These are phyloP conservation scores for Sphagnum fallax DNA, from an alignment of 228 moss, liverwort and hornwort species.

Conservation along the genomic window DNA sequence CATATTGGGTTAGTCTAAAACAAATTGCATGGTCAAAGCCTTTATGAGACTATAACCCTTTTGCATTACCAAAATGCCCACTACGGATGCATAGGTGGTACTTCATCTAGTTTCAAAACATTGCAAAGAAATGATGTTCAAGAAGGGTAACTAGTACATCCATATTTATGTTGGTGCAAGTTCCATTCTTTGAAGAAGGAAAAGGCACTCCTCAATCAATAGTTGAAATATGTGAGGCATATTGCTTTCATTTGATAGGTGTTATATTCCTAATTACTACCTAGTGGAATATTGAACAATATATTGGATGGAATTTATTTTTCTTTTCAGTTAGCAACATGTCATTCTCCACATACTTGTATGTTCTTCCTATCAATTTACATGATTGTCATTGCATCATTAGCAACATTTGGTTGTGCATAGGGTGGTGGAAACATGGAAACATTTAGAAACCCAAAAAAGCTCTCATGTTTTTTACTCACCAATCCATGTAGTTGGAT, in stretches of 20 bases:
- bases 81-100: conserved; percentile 62
- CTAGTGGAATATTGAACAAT: too few species aligned
- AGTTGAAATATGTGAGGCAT: conserved; percentile 54
- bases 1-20: too few species aligned
- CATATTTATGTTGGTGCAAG: conserved; percentile 58
- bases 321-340: too few species aligned
- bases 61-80: not conserved
- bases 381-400: too few species aligned
- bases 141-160: conserved; percentile 90
- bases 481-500: conserved; percentile 52
- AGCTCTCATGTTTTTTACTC: conserved; percentile 73
- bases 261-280: too few species aligned
- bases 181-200: conserved; percentile 55
- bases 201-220: conserved; percentile 25
- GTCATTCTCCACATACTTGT: too few species aligned
- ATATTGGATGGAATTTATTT: too few species aligned
- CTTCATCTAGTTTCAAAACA: conserved; percentile 62
- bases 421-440: conserved; percentile 37
- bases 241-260: conserved; percentile 58
- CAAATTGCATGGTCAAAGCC: too few species aligned
- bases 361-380: too few species aligned
- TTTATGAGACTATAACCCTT: too few species aligned
- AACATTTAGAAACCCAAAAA: conserved; percentile 59
- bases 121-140: conserved; percentile 91
- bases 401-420: conserved; percentile 14